A percentile compares a stretch with the other conserved stretches of the same genome.
Conservation (phyloP, 2,329 filamentous ascomycete genomes). For the Trichoderma endophyticum region DNA sequence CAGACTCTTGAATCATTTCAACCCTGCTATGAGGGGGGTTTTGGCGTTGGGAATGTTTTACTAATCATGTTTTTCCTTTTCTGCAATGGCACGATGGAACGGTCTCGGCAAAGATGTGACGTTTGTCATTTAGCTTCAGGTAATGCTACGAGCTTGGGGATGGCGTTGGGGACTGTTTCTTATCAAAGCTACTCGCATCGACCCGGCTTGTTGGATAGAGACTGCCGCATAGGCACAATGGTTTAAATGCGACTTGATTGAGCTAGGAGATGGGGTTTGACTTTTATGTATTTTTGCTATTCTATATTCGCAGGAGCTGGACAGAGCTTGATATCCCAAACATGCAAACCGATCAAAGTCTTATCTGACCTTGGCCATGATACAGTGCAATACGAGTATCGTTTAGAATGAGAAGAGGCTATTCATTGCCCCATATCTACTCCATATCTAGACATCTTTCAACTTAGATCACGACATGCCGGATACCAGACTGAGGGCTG, state of each 20-base stretch:
- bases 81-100: neutral
- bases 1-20: neutral
- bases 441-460: neutral
- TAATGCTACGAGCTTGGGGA: neutral
- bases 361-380: neutral
- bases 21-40: neutral
- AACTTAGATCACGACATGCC: neutral
- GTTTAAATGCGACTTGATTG: neutral
- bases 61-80: neutral
- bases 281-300: neutral
- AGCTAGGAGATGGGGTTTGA: neutral
- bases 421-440: neutral
- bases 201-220: constrained; percentile 15
- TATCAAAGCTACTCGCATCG: constrained; percentile 2
- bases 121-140: neutral
- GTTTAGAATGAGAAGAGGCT: neutral
- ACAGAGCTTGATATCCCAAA: constrained; percentile 8
- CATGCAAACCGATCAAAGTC: neutral
- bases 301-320: neutral
- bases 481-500: neutral
- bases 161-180: constrained; percentile 7
- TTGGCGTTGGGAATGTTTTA: constrained; percentile 7
- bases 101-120: neutral
- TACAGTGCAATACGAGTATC: neutral
- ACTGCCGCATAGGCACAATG: constrained; percentile 17